Conservation (phyloP, 352 stramenopile species). For the Phytophthora cryptogea region DNA sequence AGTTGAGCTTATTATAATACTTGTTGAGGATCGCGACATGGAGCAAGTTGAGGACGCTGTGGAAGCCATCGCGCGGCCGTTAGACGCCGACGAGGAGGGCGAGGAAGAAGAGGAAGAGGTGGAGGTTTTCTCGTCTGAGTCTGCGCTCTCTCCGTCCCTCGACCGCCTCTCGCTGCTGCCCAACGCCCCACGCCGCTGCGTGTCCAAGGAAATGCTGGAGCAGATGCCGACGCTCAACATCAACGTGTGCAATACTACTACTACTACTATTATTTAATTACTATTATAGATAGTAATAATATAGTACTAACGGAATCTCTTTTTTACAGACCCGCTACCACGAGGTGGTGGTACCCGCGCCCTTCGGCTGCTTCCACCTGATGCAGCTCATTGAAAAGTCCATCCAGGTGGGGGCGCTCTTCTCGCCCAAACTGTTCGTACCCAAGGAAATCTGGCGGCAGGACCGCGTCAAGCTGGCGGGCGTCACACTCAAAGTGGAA, state of each 20-base stretch:
- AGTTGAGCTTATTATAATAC: no score
- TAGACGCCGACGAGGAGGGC: constrained; percentile 17
- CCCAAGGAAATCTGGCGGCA: constrained; percentile 86
- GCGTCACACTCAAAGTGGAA: constrained; percentile 64
- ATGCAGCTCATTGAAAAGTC: constrained; percentile 85
- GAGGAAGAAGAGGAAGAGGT: constrained; percentile 29
- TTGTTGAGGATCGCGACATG: no score
- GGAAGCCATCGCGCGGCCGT: not conserved
- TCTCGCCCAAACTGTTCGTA: constrained; percentile 74
- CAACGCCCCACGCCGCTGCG: constrained; percentile 40
- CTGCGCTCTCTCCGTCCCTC: constrained; percentile 8
- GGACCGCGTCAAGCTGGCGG: constrained; percentile 64
- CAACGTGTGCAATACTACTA: constrained; percentile 36
- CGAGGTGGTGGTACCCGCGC: constrained; percentile 52
- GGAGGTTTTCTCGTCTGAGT: constrained; percentile 22
- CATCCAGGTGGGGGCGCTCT: constrained; percentile 73
- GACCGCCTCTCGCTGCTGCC: constrained; percentile 41
- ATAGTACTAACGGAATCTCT: not conserved
- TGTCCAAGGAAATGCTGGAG: constrained; percentile 73
- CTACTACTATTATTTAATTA: not conserved
- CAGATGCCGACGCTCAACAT: constrained; percentile 71
- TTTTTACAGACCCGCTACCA: constrained; percentile 55
- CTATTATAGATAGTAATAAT: no score
- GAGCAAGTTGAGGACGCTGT: no score
- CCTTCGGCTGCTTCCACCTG: constrained; percentile 76